Conservation (phyloP, 2,329 filamentous ascomycete genomes). For the Pseudocercospora cruenta region DNA sequence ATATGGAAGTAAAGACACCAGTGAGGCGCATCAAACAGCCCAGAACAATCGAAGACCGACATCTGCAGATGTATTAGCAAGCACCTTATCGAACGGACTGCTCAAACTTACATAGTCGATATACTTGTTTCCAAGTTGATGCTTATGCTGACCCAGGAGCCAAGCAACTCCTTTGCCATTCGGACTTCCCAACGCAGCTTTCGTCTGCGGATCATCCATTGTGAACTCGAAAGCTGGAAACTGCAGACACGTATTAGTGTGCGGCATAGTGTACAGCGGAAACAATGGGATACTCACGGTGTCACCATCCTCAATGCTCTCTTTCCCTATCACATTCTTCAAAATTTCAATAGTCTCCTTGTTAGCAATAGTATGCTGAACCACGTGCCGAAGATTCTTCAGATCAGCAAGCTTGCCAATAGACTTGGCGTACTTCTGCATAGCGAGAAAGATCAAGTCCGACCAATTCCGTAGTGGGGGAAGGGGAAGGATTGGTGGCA, state of each 20-base stretch:
- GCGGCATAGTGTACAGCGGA: not conserved
- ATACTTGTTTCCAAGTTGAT: slow-evolving; percentile 9
- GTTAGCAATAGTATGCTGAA: not conserved
- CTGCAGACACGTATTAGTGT: not conserved
- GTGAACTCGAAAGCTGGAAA: slow-evolving; percentile 14
- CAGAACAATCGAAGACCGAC: slow-evolving; percentile 20
- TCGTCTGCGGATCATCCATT: not conserved
- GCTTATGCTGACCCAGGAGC: slow-evolving; percentile 17
- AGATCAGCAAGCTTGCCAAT: not conserved
- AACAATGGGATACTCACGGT: not conserved
- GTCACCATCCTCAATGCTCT: not conserved
- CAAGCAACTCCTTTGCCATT: slow-evolving; percentile 17
- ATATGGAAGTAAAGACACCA: slow-evolving; percentile 21
- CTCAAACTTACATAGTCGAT: slow-evolving; percentile 6
- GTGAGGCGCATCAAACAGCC: not conserved
- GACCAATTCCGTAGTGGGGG: not conserved
- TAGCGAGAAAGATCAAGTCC: not conserved
- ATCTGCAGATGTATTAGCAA: not conserved
- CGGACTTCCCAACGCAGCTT: slow-evolving; percentile 11
- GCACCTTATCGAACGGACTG: not conserved
- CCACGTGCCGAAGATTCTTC: not conserved
- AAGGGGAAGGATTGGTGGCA: not conserved
- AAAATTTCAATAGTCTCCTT: not conserved
- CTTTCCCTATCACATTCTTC: not conserved
- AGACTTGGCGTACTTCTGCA: not conserved